Base-by-base conservation (phyloP, 139 green algal genomes). In the Edaphochlamys debaryana region DNA sequence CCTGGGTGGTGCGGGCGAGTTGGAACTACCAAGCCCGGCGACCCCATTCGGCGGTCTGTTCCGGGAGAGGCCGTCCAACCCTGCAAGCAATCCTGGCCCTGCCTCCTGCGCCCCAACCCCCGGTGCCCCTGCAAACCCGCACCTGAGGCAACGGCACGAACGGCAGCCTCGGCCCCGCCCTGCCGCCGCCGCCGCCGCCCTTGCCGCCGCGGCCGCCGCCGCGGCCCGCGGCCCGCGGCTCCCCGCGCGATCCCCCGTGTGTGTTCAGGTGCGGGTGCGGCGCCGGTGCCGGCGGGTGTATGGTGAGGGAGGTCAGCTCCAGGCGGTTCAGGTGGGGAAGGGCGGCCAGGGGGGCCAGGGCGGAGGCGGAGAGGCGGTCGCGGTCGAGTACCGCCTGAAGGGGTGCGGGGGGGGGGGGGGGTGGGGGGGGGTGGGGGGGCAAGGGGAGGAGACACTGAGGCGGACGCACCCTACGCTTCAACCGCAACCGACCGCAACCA, bases 331-430 rank as follows among this genome's bases (percentile, higher is more conserved):
- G 74, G 60, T 8, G 0, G 2, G 38, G 23, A 11, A 81, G 58
- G 13, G 41, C 58, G 40, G 74, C 29, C 74, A 81, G 60, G 0
- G 74, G 74, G 25, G 74, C 74, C 40, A 81, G 74, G 9, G 58
- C 41, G 20, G 36, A 40, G 32, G 60, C 62, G 22, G 56, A 45
- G 13, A 81, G 74, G 19, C 74, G 58, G 62, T 81, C 74, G 19
- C 74, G 60, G 42, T 81, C 60, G 20, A 71, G 74, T 7, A 81
- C 58, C 22, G 74, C 74, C 74, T 81, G 60, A 27, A 13, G 58
- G 23, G 40, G 67, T 20, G 2, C 11, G 38, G 22, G 4, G 67
- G 38, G 38, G 37, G 34, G 19, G 32, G 7, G 32, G 4, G 27
- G 29, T 4, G 32, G 11, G 27, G 7, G 58, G 4, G 30, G 25